Percentiles rank a stretch among this genome's conserved stretches.
Evolutionary conservation across 192 early-diverging fungal species (phyloP).

Genomic region (Coemansia umbellata): DNA sequence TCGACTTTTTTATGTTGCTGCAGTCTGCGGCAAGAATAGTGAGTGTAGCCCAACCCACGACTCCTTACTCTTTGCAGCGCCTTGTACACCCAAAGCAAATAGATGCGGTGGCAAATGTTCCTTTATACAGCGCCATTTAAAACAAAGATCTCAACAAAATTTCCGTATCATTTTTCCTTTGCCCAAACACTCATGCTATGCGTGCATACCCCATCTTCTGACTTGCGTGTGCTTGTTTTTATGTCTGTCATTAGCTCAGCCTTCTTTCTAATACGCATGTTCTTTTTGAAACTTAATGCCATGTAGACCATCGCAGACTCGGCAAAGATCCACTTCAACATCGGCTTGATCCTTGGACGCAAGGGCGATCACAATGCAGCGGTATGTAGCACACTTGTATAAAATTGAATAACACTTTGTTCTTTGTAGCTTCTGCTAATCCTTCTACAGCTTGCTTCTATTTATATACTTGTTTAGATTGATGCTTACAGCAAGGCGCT

Average conservation of each 20-base stretch:
- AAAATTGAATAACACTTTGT: background rate
- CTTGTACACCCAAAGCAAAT: too few relatives aligned
- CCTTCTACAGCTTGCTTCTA: background rate
- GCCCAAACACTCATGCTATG: too few relatives aligned
- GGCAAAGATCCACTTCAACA: conserved; percentile 96
- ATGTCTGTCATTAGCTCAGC: background rate
- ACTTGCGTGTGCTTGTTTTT: background rate
- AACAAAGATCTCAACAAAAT: too few relatives aligned
- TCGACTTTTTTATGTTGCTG: too few relatives aligned
- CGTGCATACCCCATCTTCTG: too few relatives aligned
- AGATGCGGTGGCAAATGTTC: too few relatives aligned
- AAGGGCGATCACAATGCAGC: conserved; percentile 72
- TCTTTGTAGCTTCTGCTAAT: background rate
- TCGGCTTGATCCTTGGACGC: conserved; percentile 76
- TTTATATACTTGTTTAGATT: conserved; percentile 55
- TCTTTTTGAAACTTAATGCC: background rate
- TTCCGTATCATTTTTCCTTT: too few relatives aligned
- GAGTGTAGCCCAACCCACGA: too few relatives aligned
- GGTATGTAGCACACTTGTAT: conserved; percentile 53
- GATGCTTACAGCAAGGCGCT: conserved; percentile 69
- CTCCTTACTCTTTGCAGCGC: too few relatives aligned
- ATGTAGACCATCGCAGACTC: conserved; percentile 71
- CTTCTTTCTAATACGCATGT: background rate
- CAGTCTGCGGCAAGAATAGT: too few relatives aligned
- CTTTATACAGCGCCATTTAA: too few relatives aligned